A percentile compares a stretch with the other conserved stretches of the same genome.
Conservation (phyloP, 106 monocot genomes). For the Dendrobium huoshanense region DNA sequence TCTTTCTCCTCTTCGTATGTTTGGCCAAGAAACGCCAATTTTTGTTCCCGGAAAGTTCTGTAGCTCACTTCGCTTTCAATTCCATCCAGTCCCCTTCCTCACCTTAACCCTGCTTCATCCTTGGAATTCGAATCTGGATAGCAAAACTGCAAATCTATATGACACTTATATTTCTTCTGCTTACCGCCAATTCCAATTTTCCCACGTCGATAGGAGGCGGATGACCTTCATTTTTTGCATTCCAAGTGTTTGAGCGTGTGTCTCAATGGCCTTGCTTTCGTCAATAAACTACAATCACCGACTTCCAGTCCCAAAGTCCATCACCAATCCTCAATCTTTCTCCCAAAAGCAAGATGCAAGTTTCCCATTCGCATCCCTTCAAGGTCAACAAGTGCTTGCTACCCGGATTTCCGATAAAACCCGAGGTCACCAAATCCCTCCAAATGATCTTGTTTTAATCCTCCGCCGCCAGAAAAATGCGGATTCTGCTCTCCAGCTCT, state of each 20-base stretch:
- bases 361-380: too few species aligned
- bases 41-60: background rate
- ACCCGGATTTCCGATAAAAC: slow-evolving; percentile 4
- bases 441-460: slow-evolving; percentile 49
- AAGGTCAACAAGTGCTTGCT: background rate
- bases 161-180: background rate
- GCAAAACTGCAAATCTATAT: background rate
- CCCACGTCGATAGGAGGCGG: background rate
- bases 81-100: background rate
- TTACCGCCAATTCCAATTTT: background rate
- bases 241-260: slow-evolving; percentile 27
- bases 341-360: background rate
- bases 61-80: background rate
- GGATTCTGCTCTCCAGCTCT: slow-evolving; percentile 31
- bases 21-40: background rate
- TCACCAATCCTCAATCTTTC: background rate
- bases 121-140: background rate
- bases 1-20: background rate
- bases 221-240: background rate
- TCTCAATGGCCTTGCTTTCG: slow-evolving; percentile 49
- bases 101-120: background rate
- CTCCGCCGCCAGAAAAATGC: slow-evolving; percentile 61
- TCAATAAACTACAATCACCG: slow-evolving; percentile 18
- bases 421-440: slow-evolving; percentile 28
- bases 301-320: slow-evolving; percentile 4